Base-by-base conservation (phyloP, 768 basidiomycete genomes). In the Boletus patriciae region DNA sequence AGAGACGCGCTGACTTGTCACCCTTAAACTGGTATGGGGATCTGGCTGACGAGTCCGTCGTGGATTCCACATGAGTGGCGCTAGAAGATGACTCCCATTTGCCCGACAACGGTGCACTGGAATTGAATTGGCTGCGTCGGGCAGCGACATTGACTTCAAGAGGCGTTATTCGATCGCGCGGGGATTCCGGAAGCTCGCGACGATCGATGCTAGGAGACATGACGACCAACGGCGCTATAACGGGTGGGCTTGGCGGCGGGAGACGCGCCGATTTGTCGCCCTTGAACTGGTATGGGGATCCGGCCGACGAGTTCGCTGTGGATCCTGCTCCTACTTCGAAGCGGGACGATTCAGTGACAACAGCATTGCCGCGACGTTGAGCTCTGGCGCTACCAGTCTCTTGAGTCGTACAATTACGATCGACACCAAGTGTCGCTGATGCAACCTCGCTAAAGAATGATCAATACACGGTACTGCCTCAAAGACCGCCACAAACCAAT, bases 401-500 rank as follows among this genome's bases (percentile, higher is more conserved):
- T n/a, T 19, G 27, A 15, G 2, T 33, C 15, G n/a, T 37, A 23
- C 7, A 36, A 52, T 40, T n/a, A 37, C 7, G 42, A 19, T 50
- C 23, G 33, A 19, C 25, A 31, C 3, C 9, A 38, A 9, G 9
- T 19, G 27, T 40, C 33, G 27, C 4, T 6, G 52, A 37, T 18
- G 41, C 10, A n/a, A 18, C 31, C 16, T 54, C 50, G 5, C 66
- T 67, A 33, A 36, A 7, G 16, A 21, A 41, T 16, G 1, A 19
- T 68, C 36, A 67, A 23, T 15, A 23, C 21, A 47, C 5, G 33
- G 6, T 19, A 38, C 25, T 5, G 2, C 36, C 12, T 44, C 36
- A 46, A 43, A 21, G 18, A 31, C 18, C 25, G 6, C 8, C 13
- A 64, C 67, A 15, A 42, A 69, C 64, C 57, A 0, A 42, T 54